Percentiles rank a stretch among this genome's conserved stretches.
phyloP scores from a whole-genome alignment of 2,329 filamentous ascomycete genomes.

The Lasiodiplodia citricola region DNA sequence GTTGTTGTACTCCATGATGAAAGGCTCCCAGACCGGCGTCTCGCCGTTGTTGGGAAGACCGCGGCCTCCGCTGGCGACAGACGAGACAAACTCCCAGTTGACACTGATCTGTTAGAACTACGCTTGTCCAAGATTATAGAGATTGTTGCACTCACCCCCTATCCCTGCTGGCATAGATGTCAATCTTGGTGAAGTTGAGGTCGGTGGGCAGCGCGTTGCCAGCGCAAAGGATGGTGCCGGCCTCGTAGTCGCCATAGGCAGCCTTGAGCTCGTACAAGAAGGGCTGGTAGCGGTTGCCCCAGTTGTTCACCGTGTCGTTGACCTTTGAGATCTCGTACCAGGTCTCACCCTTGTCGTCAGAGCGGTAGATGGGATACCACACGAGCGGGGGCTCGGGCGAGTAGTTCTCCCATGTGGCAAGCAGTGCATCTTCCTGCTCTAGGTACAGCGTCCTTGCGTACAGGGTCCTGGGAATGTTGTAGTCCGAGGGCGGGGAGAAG shows the following conservation, averaged over 20 bases:
- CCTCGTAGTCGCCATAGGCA: constrained; percentile 61
- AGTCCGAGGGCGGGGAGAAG: constrained; percentile 52
- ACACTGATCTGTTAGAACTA: constrained; percentile 1
- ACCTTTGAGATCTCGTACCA: constrained; percentile 70
- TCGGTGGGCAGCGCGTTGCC: constrained; percentile 65
- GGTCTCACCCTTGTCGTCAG: constrained; percentile 53
- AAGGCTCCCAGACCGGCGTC: constrained; percentile 76
- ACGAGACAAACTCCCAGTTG: constrained; percentile 71
- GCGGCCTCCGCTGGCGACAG: constrained; percentile 68
- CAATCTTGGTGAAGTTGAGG: constrained; percentile 68
- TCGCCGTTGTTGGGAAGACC: constrained; percentile 67
- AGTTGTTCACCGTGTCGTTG: constrained; percentile 66
- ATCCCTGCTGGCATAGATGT: constrained; percentile 70
- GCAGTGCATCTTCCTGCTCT: constrained; percentile 52
- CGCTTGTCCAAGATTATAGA: neutral
- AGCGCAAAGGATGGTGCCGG: constrained; percentile 67
- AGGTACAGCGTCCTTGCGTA: constrained; percentile 54
- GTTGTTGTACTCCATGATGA: constrained; percentile 64
- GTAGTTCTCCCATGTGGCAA: constrained; percentile 63
- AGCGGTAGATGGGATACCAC: constrained; percentile 55
- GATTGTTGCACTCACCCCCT: constrained; percentile 48
- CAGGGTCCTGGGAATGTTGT: constrained; percentile 54
- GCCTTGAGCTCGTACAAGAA: constrained; percentile 68
- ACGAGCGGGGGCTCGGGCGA: constrained; percentile 48
- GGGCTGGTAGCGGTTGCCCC: constrained; percentile 72